Evolutionary conservation across 2,329 filamentous ascomycete species (phyloP).

Genomic region (Fusarium circinatum): DNA sequence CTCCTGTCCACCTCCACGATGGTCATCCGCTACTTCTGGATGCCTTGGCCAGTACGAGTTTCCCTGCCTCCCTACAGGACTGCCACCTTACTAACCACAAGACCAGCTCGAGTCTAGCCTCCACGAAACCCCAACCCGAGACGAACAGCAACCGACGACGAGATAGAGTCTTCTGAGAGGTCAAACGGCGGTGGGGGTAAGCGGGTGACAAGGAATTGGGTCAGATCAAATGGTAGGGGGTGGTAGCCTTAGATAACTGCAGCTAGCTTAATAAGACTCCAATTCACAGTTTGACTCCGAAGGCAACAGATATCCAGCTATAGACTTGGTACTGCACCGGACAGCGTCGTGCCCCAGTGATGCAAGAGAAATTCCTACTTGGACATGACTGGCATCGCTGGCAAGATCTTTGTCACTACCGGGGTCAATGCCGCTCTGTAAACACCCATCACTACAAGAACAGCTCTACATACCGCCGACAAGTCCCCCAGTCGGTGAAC

Average conservation of each 20-base stretch:
- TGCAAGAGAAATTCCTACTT: rapidly evolving
- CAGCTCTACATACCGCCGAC: background rate
- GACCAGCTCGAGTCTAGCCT: rapidly evolving
- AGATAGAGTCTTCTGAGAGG: background rate
- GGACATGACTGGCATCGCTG: background rate
- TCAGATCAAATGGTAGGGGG: no score
- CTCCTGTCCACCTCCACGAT: background rate
- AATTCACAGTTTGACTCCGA: no score
- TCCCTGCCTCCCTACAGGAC: background rate
- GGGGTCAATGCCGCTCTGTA: background rate
- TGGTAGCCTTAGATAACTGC: no score
- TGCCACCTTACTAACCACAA: background rate
- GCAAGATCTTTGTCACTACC: background rate
- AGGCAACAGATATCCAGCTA: background rate
- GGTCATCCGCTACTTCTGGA: rapidly evolving
- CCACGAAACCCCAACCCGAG: background rate
- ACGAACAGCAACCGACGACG: background rate
- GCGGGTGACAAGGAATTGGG: no score
- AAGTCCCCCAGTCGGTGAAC: background rate
- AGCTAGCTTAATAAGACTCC: no score
- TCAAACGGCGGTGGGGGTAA: no score
- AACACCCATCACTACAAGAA: background rate
- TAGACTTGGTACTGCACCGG: rapidly evolving
- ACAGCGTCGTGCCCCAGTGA: rapidly evolving
- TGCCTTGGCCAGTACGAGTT: background rate